Base-by-base conservation (phyloP, 148 eudicot species). In the Selenicereus undatus region DNA sequence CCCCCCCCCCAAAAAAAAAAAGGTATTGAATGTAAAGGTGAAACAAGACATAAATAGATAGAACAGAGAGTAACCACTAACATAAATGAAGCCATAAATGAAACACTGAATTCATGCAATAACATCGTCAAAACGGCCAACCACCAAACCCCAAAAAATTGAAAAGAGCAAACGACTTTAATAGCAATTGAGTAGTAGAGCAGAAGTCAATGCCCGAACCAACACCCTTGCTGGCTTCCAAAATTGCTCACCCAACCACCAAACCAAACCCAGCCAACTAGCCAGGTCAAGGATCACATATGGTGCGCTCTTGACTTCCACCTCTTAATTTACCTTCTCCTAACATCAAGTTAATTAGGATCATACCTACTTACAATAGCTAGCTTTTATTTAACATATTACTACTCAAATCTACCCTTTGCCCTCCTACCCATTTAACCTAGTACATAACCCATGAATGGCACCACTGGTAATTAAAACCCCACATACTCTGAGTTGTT, bases 251-350 rank as follows among this genome's bases (percentile, higher is more conserved):
- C 24, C 48, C 77, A 39, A 39, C 43, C 43, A 39, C 43, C 43
- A n/a, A 62, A 22, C 68, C 68, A n/a, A 54, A 60, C 78, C 17
- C 18, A 16, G 30, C 43, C 88, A 81, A 58, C 58, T 29, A 81
- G 75, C 82, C 76, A 86, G 86, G 88, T 81, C 84, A 85, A 85
- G 94, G 93, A 88, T 87, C 83, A 78, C 74, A 80, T 88, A 85
- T 96, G 99, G 98, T 96, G 90, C 99, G 99, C 91, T 96, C 99
- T 93, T 96, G 99, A 96, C 98, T 96, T 90, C 97, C 90, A 78
- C 86, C 90, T 64, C 84, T 83, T 73, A 76, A 76, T 75, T 51
- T 18, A 50, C 73, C 82, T 62, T 58, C 36, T 50, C 48, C 30
- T 29, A 71, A 56, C 5, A 56, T 16, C 5, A 56, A 18, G 22